A percentile compares a stretch with the other conserved stretches of the same genome.
Conservation (phyloP, 2,329 filamentous ascomycete species). For the Aspergillus ochraceoroseus region DNA sequence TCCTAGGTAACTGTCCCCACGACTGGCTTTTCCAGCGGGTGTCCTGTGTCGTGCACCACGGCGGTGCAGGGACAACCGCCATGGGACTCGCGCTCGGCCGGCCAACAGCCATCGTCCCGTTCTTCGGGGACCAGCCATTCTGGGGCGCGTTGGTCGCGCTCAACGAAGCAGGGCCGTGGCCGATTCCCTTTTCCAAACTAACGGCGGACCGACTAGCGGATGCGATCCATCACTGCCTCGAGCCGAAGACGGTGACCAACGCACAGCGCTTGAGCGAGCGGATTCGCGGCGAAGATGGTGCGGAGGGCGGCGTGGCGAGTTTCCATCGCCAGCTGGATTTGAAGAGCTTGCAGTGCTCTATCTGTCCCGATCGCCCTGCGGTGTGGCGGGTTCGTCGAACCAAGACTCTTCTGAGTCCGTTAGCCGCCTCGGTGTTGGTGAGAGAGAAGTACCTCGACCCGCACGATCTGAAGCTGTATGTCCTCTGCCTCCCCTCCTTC, state of each 20-base stretch:
- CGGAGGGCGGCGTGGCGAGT: neutral
- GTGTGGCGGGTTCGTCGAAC: slow-evolving; percentile 56
- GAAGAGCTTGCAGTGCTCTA: neutral
- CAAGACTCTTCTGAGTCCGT: slow-evolving; percentile 60
- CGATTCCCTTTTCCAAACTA: slow-evolving; percentile 46
- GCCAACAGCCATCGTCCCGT: slow-evolving; percentile 55
- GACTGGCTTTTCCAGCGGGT: slow-evolving; percentile 57
- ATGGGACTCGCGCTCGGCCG: slow-evolving; percentile 49
- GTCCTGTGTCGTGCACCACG: slow-evolving; percentile 55
- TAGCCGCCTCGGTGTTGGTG: slow-evolving; percentile 65
- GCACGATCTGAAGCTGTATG: slow-evolving; percentile 66
- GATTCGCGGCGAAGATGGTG: neutral
- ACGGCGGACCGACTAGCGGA: slow-evolving; percentile 43
- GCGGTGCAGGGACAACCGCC: slow-evolving; percentile 57
- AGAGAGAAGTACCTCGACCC: slow-evolving; percentile 60
- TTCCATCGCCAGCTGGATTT: slow-evolving; percentile 8
- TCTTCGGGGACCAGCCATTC: slow-evolving; percentile 55
- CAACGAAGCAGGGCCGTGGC: slow-evolving; percentile 48
- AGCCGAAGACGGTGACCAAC: neutral
- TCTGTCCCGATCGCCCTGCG: neutral
- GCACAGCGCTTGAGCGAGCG: neutral
- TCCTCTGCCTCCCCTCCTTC: neutral
- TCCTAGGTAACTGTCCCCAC: slow-evolving; percentile 50
- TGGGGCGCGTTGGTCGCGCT: slow-evolving; percentile 52
- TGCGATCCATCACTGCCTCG: slow-evolving; percentile 45